Conservation (phyloP, 441 rosid genomes). For the Arabidopsis hybrid region DNA sequence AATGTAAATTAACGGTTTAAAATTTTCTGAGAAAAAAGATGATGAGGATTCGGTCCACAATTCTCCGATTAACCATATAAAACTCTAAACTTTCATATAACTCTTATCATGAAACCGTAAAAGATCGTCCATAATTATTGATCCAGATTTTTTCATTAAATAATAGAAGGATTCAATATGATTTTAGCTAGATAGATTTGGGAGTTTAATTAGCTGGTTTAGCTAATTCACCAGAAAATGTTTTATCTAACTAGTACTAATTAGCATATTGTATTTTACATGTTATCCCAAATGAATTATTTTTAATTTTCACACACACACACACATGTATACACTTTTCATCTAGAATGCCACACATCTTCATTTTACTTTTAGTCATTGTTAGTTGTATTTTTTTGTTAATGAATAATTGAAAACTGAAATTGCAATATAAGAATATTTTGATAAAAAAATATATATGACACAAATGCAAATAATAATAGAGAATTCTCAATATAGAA, state of each 20-base stretch:
- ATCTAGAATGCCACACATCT: not conserved
- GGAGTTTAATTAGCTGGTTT: not conserved
- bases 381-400: not conserved
- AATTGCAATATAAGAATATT: not conserved
- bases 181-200: not conserved
- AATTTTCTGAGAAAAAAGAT: too few species aligned
- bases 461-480: not conserved
- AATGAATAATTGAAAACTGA: not conserved
- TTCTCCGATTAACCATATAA: too few species aligned
- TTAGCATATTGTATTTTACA: not conserved
- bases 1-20: too few species aligned
- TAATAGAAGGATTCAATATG: too few species aligned
- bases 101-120: too few species aligned
- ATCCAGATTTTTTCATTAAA: too few species aligned
- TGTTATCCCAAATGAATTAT: not conserved
- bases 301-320: too few species aligned
- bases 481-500: too few species aligned
- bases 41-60: too few species aligned
- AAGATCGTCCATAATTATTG: too few species aligned
- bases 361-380: not conserved
- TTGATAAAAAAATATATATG: not conserved
- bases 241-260: not conserved
- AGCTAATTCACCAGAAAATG: not conserved
- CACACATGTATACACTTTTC: not conserved
- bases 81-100: too few species aligned